Conservation (phyloP, 75 land plant genomes). For the Cunninghamia lanceolata region DNA sequence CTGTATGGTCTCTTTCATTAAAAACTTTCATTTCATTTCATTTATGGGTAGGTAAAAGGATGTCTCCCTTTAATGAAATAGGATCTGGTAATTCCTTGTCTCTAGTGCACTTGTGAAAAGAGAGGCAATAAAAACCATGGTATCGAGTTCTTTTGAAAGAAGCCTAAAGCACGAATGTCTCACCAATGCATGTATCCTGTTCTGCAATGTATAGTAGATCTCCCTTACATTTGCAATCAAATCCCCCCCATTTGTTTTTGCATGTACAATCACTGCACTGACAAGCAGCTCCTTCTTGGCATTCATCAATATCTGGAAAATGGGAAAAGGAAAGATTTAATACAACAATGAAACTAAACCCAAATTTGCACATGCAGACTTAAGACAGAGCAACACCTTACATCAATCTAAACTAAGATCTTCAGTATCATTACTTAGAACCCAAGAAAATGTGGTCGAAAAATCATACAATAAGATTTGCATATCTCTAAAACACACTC, state of each 20-base stretch:
- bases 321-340: not conserved
- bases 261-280: slow-evolving; percentile 46
- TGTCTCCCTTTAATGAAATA: not conserved
- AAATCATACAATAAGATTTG: not conserved
- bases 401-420: not conserved
- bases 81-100: not conserved
- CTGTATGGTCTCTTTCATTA: no score
- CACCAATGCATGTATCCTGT: slow-evolving; percentile 62
- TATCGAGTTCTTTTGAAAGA: not conserved
- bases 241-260: slow-evolving; percentile 61
- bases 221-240: slow-evolving; percentile 50
- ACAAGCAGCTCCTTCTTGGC: slow-evolving; percentile 41
- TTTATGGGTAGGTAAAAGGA: not conserved
- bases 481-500: not conserved
- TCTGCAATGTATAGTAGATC: slow-evolving; percentile 46
- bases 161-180: slow-evolving; percentile 1
- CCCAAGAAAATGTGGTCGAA: not conserved
- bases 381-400: not conserved
- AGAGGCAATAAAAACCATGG: not conserved
- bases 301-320: slow-evolving; percentile 48
- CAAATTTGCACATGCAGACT: not conserved
- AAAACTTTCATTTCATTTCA: no score
- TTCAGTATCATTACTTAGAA: not conserved
- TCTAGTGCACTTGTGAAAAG: not conserved
- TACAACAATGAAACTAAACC: not conserved